Percentiles rank a stretch among this genome's conserved stretches.
These are phyloP conservation scores for Euryodendron excelsum DNA, from an alignment of 148 eudicot genomes.

Conservation along the genomic window DNA sequence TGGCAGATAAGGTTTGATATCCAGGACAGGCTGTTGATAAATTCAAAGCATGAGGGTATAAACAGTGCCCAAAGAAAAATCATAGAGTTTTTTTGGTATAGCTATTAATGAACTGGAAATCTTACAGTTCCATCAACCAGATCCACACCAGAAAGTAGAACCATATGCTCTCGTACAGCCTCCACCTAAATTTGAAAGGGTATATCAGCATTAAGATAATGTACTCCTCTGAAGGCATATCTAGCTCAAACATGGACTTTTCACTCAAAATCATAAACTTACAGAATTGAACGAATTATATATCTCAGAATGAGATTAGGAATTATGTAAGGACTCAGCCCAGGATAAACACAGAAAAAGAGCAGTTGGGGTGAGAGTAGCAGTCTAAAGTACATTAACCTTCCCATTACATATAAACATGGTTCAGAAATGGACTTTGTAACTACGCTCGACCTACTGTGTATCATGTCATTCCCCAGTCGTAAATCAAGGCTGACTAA, in stretches of 20 bases:
- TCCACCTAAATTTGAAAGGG: constrained; percentile 55
- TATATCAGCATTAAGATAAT: neutral
- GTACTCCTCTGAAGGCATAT: neutral
- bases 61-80: neutral
- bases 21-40: constrained; percentile 76
- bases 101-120: constrained; percentile 1
- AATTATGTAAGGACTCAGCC: neutral
- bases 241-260: neutral
- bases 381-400: constrained; percentile 1
- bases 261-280: neutral
- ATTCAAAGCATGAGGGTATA: constrained; percentile 3
- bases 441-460: neutral
- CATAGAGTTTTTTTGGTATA: neutral
- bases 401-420: neutral
- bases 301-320: neutral
- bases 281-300: neutral
- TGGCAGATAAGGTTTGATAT: constrained; percentile 92
- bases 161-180: constrained; percentile 58
- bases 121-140: constrained; percentile 99
- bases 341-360: neutral
- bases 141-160: constrained; percentile 89
- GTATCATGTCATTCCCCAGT: neutral
- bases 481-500: neutral
- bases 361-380: neutral
- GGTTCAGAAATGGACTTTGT: constrained; percentile 5